Conservation (phyloP, 2,329 filamentous ascomycete species). For the Ilyonectria destructans region DNA sequence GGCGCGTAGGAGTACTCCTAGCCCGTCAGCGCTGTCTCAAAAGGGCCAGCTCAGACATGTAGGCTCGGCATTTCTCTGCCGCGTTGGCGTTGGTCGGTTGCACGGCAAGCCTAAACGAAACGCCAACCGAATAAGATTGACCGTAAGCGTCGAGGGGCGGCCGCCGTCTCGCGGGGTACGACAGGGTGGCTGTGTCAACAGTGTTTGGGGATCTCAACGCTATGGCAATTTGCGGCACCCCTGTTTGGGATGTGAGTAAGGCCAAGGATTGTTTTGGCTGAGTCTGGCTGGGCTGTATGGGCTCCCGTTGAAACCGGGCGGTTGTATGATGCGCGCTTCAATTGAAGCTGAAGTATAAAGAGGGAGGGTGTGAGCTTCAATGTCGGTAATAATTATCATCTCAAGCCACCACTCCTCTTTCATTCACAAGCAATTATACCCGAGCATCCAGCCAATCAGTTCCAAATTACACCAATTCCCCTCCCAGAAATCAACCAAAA, state of each 20-base stretch:
- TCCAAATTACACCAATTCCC: background rate
- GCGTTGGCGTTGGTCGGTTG: background rate
- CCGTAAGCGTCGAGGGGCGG: background rate
- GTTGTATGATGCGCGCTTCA: background rate
- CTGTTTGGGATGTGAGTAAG: background rate
- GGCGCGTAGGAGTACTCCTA: background rate
- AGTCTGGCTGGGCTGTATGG: background rate
- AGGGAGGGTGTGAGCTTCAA: background rate
- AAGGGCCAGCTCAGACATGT: background rate
- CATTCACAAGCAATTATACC: background rate
- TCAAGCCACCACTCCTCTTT: conserved; percentile 1
- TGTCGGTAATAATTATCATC: background rate
- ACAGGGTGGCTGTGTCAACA: background rate
- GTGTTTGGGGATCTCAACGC: background rate
- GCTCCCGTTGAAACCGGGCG: background rate
- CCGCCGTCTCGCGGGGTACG: background rate
- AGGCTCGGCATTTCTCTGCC: background rate
- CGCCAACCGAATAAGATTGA: background rate
- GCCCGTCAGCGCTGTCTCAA: background rate
- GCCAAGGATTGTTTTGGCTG: background rate
- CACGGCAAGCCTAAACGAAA: background rate
- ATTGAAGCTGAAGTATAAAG: background rate
- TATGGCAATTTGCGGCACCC: background rate
- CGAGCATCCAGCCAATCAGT: background rate
- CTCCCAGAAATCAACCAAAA: background rate